These are phyloP conservation scores for Cystobasidium onofrii DNA, from an alignment of 768 basidiomycete genomes.

Conservation along the genomic window DNA sequence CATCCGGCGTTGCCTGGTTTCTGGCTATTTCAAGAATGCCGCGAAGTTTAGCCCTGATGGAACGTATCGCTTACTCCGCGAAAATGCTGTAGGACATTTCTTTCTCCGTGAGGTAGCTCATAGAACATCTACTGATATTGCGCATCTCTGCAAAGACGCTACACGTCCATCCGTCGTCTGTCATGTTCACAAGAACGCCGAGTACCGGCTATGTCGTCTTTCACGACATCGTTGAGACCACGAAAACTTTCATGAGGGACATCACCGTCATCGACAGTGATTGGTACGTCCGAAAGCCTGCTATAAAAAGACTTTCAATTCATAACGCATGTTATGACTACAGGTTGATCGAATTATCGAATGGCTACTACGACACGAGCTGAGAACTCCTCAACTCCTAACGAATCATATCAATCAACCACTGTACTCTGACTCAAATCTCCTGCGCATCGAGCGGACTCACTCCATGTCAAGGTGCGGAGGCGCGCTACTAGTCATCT, in stretches of 20 bases:
- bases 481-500: background rate
- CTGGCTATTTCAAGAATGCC: constrained; percentile 88
- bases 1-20: constrained; percentile 77
- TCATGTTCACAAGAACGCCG: constrained; percentile 85
- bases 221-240: constrained; percentile 65
- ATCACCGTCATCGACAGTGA: constrained; percentile 91
- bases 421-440: background rate
- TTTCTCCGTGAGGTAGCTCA: too few relatives aligned
- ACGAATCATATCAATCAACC: too few relatives aligned
- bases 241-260: constrained; percentile 85
- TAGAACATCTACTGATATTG: too few relatives aligned
- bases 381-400: too few relatives aligned
- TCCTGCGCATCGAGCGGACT: background rate
- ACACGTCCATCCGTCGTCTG: constrained; percentile 86
- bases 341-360: constrained; percentile 32
- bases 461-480: background rate
- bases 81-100: constrained; percentile 59
- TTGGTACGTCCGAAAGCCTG: constrained; percentile 52
- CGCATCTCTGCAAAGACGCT: constrained; percentile 54
- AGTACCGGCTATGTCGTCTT: constrained; percentile 78
- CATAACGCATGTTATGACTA: background rate
- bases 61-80: constrained; percentile 79
- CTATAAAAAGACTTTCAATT: background rate
- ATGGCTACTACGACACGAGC: constrained; percentile 18
- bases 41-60: constrained; percentile 87